Evolutionary conservation across 257 asterid species (phyloP).

Genomic region (Cynanchum wilfordii): DNA sequence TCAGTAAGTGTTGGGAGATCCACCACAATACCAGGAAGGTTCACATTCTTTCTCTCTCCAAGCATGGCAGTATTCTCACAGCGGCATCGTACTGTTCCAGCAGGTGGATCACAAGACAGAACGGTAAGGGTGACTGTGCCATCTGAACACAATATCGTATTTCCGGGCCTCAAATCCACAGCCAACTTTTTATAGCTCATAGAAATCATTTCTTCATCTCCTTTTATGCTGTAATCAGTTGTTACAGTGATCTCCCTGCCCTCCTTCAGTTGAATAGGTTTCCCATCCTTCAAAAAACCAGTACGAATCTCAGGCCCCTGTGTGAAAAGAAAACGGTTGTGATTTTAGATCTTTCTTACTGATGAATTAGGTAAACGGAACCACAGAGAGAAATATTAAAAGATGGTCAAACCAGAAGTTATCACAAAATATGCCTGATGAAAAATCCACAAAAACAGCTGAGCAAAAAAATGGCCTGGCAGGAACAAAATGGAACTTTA

Average conservation of each 20-base stretch:
- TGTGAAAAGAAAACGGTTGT: background rate
- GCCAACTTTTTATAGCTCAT: constrained; percentile 82
- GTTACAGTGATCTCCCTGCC: constrained; percentile 61
- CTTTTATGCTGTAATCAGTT: constrained; percentile 76
- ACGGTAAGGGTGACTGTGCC: constrained; percentile 72
- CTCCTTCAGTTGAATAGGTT: constrained; percentile 69
- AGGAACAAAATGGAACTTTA: background rate
- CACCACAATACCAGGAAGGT: constrained; percentile 79
- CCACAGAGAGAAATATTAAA: background rate
- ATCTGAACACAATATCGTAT: constrained; percentile 68
- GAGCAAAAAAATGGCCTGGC: background rate
- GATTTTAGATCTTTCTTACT: constrained; percentile 5
- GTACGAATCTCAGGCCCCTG: constrained; percentile 93
- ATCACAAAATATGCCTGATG: background rate
- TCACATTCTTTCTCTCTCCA: constrained; percentile 83
- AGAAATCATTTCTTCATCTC: constrained; percentile 50
- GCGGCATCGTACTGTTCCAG: constrained; percentile 68
- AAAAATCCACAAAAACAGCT: background rate
- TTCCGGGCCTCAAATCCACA: constrained; percentile 67
- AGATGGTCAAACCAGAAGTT: background rate
- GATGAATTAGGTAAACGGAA: background rate
- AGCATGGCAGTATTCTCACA: constrained; percentile 73
- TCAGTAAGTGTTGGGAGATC: constrained; percentile 88
- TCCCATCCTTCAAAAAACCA: constrained; percentile 67
- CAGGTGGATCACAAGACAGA: constrained; percentile 55